Evolutionary conservation across 345 rosid species (phyloP).

Genomic region (Citrus hindsii): DNA sequence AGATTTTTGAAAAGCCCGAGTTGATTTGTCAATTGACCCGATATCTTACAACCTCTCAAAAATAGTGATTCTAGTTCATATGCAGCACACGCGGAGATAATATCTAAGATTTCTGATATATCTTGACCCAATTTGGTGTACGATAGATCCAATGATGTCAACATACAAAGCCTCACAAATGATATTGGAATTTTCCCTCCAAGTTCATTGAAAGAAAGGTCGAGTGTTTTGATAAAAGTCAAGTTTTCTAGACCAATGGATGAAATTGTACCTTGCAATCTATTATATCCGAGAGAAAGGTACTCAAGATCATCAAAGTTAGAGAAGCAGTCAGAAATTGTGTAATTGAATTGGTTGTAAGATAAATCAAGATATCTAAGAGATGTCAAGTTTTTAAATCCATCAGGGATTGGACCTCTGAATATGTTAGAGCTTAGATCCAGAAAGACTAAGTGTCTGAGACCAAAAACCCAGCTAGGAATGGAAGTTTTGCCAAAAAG

Average conservation of each 20-base stretch:
- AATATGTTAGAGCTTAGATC: not conserved
- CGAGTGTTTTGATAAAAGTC: constrained; percentile 4
- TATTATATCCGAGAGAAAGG: not conserved
- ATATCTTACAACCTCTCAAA: not conserved
- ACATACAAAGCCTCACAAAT: not conserved
- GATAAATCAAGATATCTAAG: constrained; percentile 13
- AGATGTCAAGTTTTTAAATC: constrained; percentile 1
- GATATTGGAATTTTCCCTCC: constrained; percentile 2
- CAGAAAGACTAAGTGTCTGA: constrained; percentile 7
- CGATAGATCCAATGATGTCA: not conserved
- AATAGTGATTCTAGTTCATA: not conserved
- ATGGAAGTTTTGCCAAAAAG: too few relatives aligned
- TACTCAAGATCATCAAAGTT: constrained; percentile 11
- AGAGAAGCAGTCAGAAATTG: constrained; percentile 18
- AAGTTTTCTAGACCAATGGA: constrained; percentile 16
- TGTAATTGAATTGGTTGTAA: constrained; percentile 11
- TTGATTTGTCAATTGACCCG: not conserved
- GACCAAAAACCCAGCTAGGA: not conserved
- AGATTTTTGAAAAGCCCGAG: not conserved
- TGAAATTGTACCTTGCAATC: constrained; percentile 10
- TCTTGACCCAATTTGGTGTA: not conserved
- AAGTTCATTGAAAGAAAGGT: not conserved
- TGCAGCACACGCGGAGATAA: not conserved
- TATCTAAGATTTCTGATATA: not conserved
- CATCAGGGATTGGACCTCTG: not conserved